phyloP scores from a whole-genome alignment of 805 yeast genomes.

The Torulaspora gathmanii region DNA sequence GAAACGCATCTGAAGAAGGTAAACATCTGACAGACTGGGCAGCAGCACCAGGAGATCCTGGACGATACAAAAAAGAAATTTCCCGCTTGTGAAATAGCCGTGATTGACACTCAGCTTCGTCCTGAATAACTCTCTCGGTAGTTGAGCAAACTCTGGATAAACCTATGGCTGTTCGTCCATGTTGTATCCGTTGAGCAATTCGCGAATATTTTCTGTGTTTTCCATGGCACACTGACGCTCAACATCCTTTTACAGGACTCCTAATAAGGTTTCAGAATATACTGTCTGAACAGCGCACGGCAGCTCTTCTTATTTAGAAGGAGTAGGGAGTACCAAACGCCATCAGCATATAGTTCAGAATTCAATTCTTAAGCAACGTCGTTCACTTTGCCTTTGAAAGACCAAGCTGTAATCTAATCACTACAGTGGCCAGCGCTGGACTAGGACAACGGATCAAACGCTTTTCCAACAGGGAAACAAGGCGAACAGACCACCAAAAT shows the following conservation, averaged over 20 bases:
- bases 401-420: not conserved
- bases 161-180: not conserved
- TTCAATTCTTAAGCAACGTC: not conserved
- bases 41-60: too few species aligned
- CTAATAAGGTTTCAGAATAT: not conserved
- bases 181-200: not conserved
- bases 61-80: not conserved
- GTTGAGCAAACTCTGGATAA: not conserved
- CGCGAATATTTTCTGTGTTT: not conserved
- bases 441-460: not conserved
- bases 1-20: too few species aligned
- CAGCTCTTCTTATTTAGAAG: not conserved
- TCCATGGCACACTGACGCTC: constrained; percentile 1
- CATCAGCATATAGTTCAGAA: not conserved
- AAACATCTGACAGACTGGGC: too few species aligned
- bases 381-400: not conserved
- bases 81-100: not conserved
- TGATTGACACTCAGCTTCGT: not conserved
- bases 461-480: too few species aligned
- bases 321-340: not conserved
- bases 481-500: too few species aligned
- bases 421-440: not conserved
- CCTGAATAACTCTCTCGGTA: not conserved
- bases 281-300: not conserved
- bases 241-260: not conserved